Percentiles rank a stretch among this genome's conserved stretches.
These are phyloP conservation scores for Cladosporium sp. DNA, from an alignment of 2,329 filamentous ascomycete species.

Conservation along the genomic window DNA sequence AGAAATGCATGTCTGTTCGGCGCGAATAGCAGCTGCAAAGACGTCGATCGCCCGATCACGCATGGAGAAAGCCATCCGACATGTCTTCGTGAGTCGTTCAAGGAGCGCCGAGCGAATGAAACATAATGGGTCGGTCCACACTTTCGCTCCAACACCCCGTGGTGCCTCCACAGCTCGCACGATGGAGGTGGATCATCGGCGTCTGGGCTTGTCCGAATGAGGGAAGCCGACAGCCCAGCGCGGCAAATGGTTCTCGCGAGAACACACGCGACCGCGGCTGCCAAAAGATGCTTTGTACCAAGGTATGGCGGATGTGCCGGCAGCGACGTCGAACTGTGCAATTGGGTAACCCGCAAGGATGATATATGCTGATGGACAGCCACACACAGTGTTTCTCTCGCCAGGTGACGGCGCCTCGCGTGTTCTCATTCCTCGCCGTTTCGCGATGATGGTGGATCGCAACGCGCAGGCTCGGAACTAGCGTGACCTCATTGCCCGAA, in stretches of 20 bases:
- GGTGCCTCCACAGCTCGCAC: constrained; percentile 2
- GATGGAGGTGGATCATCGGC: constrained; percentile 5
- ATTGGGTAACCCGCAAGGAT: not conserved
- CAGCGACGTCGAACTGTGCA: not conserved
- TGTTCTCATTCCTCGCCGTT: not conserved
- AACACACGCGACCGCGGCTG: not conserved
- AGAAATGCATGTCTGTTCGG: not conserved
- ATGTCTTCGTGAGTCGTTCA: not conserved
- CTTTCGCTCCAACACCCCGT: not conserved
- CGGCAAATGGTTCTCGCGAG: not conserved
- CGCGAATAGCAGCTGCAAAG: not conserved
- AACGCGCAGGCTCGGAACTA: not conserved
- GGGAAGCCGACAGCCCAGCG: not conserved
- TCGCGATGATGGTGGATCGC: not conserved
- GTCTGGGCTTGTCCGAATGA: not conserved
- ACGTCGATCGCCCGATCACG: not conserved
- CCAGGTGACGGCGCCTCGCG: not conserved
- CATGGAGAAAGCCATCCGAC: not conserved
- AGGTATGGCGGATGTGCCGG: not conserved
- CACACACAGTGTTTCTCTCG: not conserved
- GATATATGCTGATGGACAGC: not conserved
- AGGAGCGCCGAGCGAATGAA: not conserved
- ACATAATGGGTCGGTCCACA: not conserved
- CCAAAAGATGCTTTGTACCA: not conserved
- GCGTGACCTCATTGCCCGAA: not conserved